A percentile compares a stretch with the other conserved stretches of the same genome.
phyloP scores from a whole-genome alignment of 768 basidiomycete species.

The Termitomyces bulborhizus region DNA sequence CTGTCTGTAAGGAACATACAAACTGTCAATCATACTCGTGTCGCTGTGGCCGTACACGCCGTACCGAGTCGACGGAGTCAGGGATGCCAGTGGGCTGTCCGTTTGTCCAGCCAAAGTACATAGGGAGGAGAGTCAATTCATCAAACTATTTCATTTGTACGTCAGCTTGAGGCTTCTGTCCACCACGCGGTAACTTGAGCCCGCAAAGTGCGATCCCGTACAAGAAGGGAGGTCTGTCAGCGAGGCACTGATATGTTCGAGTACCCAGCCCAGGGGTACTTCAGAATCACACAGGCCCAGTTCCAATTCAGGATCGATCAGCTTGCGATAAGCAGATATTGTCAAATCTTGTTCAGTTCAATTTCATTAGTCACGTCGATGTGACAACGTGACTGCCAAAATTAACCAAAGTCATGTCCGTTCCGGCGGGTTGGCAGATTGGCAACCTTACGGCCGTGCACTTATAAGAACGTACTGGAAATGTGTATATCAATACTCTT shows the following conservation, averaged over 20 bases:
- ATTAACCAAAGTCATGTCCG: constrained; percentile 1
- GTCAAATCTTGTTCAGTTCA: neutral
- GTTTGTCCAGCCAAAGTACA: neutral
- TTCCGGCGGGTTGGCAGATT: constrained; percentile 9
- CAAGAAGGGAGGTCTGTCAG: constrained; percentile 1
- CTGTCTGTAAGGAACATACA: neutral
- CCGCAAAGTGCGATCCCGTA: neutral
- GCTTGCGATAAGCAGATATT: neutral
- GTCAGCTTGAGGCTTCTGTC: neutral
- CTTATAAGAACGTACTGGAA: constrained; percentile 6
- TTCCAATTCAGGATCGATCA: neutral
- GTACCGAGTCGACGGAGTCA: neutral
- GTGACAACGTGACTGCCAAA: constrained; percentile 9
- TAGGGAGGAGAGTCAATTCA: neutral
- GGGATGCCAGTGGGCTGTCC: neutral
- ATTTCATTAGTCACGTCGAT: neutral
- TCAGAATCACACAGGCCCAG: neutral
- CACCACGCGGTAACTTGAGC: neutral
- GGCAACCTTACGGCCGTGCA: neutral
- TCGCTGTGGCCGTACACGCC: neutral
- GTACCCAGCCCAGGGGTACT: neutral
- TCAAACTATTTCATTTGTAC: constrained; percentile 4
- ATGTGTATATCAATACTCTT: neutral
- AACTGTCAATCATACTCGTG: constrained; percentile 7
- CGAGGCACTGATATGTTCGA: constrained; percentile 10